Evolutionary conservation across 2,329 filamentous ascomycete species (phyloP).

Genomic region (Trichoderma harzianum): DNA sequence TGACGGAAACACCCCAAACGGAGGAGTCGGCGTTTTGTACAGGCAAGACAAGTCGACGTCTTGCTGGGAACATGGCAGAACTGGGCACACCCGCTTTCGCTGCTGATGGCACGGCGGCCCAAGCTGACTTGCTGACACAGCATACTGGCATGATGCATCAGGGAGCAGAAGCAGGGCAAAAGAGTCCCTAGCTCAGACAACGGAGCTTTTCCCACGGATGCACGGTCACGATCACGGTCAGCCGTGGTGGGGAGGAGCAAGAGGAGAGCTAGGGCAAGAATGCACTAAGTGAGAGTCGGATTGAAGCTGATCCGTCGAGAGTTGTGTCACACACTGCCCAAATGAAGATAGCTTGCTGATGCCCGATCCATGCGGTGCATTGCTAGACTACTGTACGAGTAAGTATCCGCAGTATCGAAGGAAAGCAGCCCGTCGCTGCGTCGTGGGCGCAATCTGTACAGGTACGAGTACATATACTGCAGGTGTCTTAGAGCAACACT

Average conservation of each 20-base stretch:
- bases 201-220: not conserved
- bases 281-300: not conserved
- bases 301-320: constrained; percentile 1
- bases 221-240: constrained; percentile 5
- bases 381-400: not conserved
- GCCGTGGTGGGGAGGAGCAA: constrained; percentile 2
- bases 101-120: not conserved
- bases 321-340: not conserved
- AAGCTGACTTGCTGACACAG: constrained; percentile 14
- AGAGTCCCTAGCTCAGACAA: not conserved
- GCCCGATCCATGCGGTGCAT: constrained; percentile 3
- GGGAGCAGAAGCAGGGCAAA: not conserved
- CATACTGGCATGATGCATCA: not conserved
- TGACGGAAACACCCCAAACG: constrained; percentile 16
- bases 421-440: not conserved
- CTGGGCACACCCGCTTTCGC: not conserved
- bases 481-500: not conserved
- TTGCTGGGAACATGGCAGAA: not conserved
- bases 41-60: not conserved
- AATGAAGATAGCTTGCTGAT: not conserved
- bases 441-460: not conserved
- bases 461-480: not conserved
- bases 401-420: not conserved
- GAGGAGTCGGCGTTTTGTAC: not conserved
- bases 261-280: not conserved